Evolutionary conservation across 169 alveolate genomes (phyloP), one percentile per base, ranked within the genome.

Genomic region (Cryptosporidium sp.): DNA sequence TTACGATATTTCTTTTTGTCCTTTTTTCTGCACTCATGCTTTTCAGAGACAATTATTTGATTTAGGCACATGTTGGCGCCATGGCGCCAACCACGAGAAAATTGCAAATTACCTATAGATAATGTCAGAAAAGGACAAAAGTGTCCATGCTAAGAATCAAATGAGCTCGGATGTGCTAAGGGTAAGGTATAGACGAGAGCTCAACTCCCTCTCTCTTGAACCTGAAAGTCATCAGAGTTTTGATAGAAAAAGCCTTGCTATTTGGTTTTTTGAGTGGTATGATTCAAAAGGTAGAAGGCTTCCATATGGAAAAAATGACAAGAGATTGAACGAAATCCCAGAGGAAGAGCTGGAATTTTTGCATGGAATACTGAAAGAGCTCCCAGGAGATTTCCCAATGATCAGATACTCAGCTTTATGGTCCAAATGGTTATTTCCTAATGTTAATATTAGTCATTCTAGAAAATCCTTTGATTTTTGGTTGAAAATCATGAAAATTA

Each of bases 191-290:
- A 37, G 89, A 23, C n/a, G 35, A 62, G 80, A 80, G 33, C 18
- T 80, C 23, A 58, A 29, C 2, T 62, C 69, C 42, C 53, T 70
- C 67, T 45, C 70, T 2, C 9, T 51, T 10, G 45, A 18, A 14
- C 67, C 61, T 12, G 48, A 39, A 26, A 37, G 0, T n/a, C 9
- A n/a, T 26, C 51, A 42, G 26, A 44, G 33, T 39, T 18, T 39
- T 12, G 51, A 60, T 1, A 65, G 16, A 26, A 51, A 16, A 44
- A 31, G 51, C 29, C 39, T 80, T 1, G 72, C 89, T 48, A 42
- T 80, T 48, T 80, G 89, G 89, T 51, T 80, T 1, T 80, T 62
- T 65, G 89, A 80, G 60, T 80, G 89, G 89, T 80, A 80, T 80
- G 68, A 61, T 14, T 62, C 75, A 5, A 80, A 80, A 42, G 89